Base-by-base conservation (phyloP, 371 early-diverging fungal species). In the Mucor irregularis region DNA sequence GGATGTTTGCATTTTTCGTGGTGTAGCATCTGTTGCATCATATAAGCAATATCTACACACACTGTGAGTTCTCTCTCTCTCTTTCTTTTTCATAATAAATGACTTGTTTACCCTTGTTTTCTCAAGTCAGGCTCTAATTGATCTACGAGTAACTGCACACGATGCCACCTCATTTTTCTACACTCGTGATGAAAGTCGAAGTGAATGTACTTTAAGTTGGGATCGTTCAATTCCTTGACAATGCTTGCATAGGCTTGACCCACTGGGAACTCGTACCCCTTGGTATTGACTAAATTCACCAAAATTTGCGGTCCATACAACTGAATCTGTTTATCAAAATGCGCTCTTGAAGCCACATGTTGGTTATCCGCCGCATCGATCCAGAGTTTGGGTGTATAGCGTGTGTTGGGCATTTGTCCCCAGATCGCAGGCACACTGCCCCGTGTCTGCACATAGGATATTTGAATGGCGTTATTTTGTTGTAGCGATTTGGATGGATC, bases 141-240 rank as follows among this genome's bases (percentile, higher is more conserved):
- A 47, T 91, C 90, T 9, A 95, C 58, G 42, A 93, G 76, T 13
- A 88, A 42, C 25, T 88, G 82, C 22, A 99, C 80, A 11, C 92
- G 53, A 61, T 83, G 66, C 90, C 95, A 93, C 49, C 85, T 80
- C 91, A 94, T 94, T 26, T 92, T 89, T 21, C 85, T 80, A 76
- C 98, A 98, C 64, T 98, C 93, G 38, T 90, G 80, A 72, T 98
- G 97, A 62, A 97, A 98, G 68, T 98, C 98, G 76, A 97, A 98
- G 60, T 94, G 93, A 30, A 86, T 73, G 61, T 95, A 97, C 39
- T 74, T 71, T 24, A 86, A 56, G 9, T 72, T 59, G 0, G 81
- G 77, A 43, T 92, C 84, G 19, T 75, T 71, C 19, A 87, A 47
- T 19, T 62, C 42, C 22, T 68, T 63, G 0, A 78, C 55, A 8